These are phyloP conservation scores for Silene coronaria DNA, from an alignment of 179 eudicot genomes.

Conservation along the genomic window DNA sequence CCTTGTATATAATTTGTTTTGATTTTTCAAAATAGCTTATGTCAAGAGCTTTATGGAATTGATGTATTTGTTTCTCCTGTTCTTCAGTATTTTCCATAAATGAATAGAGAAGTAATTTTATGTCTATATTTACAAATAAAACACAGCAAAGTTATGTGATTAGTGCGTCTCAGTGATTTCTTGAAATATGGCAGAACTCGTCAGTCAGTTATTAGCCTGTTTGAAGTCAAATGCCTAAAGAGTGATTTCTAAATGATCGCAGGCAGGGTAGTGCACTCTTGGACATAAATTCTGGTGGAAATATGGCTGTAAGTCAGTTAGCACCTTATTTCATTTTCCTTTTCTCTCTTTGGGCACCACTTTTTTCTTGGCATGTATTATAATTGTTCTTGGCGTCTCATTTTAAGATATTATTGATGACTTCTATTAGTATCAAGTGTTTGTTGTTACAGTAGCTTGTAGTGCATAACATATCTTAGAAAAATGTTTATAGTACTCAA, in stretches of 20 bases:
- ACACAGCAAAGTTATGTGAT: neutral
- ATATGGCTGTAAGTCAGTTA: constrained; percentile 67
- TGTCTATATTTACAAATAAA: neutral
- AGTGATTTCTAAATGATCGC: constrained; percentile 23
- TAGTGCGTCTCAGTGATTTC: neutral
- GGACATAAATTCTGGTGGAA: constrained; percentile 82
- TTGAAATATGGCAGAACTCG: neutral
- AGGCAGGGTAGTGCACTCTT: constrained; percentile 94
- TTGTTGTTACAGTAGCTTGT: neutral
- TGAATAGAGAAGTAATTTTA: neutral
- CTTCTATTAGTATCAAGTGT: neutral
- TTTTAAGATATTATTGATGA: neutral
- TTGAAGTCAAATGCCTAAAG: neutral
- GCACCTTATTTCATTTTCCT: neutral
- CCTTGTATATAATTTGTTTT: neutral
- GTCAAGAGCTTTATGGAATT: neutral
- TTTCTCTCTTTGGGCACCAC: no score
- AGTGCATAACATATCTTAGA: neutral
- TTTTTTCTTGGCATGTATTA: neutral
- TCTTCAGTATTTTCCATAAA: neutral
- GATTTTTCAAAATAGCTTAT: neutral
- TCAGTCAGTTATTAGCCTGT: neutral
- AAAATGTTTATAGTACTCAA: neutral
- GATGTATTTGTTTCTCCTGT: constrained; percentile 1
- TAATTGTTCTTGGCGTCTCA: neutral